phyloP scores from a whole-genome alignment of 306 rosid species.

The Astragalus glycyphyllos region DNA sequence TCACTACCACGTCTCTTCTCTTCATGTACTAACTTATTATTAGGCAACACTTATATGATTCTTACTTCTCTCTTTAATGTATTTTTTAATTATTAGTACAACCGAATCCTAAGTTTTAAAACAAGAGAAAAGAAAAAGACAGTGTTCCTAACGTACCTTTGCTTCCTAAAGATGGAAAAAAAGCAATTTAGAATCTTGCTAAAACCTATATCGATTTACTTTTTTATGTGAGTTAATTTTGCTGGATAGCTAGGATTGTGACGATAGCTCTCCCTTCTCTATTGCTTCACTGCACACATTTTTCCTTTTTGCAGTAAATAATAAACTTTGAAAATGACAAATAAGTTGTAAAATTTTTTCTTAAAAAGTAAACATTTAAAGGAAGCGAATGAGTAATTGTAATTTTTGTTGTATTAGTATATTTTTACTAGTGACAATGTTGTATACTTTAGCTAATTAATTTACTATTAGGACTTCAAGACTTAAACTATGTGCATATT shows the following conservation, averaged over 20 bases:
- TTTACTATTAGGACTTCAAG: no score
- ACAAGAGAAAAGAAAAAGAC: constrained; percentile 34
- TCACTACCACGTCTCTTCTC: constrained; percentile 48
- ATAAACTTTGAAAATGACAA: no score
- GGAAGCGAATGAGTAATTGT: no score
- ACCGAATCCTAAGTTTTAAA: constrained; percentile 53
- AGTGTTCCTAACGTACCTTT: constrained; percentile 32
- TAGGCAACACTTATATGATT: constrained; percentile 34
- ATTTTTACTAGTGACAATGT: no score
- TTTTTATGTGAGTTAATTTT: background rate
- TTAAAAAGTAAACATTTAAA: no score
- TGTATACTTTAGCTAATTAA: no score
- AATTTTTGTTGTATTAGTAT: no score
- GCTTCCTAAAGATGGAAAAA: constrained; percentile 33
- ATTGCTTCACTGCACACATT: no score
- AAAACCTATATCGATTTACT: background rate
- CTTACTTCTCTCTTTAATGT: constrained; percentile 33
- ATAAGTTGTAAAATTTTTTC: no score
- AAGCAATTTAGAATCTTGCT: constrained; percentile 21
- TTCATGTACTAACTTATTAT: constrained; percentile 1
- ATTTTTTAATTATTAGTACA: background rate
- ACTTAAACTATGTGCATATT: no score
- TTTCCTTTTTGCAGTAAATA: no score
- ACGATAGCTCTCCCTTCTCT: no score
- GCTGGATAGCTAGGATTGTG: background rate